Base-by-base conservation (phyloP, 345 rosid species). In the Hibiscus trionum region DNA sequence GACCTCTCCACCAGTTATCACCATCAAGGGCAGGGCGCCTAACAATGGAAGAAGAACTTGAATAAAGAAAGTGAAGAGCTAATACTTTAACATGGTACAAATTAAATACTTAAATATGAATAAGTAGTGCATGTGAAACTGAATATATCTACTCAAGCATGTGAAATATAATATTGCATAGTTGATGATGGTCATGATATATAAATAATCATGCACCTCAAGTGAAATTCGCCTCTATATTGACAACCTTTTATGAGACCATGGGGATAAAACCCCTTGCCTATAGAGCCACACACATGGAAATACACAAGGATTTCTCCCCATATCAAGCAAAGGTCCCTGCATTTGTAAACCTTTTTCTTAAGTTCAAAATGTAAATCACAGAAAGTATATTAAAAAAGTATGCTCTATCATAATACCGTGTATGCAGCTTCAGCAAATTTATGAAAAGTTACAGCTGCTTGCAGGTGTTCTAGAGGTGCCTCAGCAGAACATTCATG, bases 401-500 rank as follows among this genome's bases (percentile, higher is more conserved):
- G 8, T 50, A 37, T 56, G 69, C 72, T 0, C 8, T 59, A 63
- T 66, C 21, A 63, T 66, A 73, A 29, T 87, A 93, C 97, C 24
- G 98, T 91, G 78, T 94, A 94, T 17, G 97, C 96, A 75, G 96
- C 98, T 84, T 90, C 97, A 81, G 98, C 96, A 81, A 91, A 94
- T 73, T 80, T 82, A 80, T 91, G 96, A 72, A 94, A 81, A 69
- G 73, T 42, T 71, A 84, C 80, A 58, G 97, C 97, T 65, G 81
- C 92, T 72, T 82, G 81, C 35, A 94, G 84, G 67, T 60, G 81
- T 71, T 85, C 84, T 60, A 77, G 66, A 29, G 96, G 92, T 72
- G 96, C 97, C 80, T 84, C 90, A 44, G 27, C 69, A 56, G 60
- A 82, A 66, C 77, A 82, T 60, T 86, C 95, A 65, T 77, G 70